phyloP scores from a whole-genome alignment of 352 stramenopile species.

The Globisporangium viniferum region DNA sequence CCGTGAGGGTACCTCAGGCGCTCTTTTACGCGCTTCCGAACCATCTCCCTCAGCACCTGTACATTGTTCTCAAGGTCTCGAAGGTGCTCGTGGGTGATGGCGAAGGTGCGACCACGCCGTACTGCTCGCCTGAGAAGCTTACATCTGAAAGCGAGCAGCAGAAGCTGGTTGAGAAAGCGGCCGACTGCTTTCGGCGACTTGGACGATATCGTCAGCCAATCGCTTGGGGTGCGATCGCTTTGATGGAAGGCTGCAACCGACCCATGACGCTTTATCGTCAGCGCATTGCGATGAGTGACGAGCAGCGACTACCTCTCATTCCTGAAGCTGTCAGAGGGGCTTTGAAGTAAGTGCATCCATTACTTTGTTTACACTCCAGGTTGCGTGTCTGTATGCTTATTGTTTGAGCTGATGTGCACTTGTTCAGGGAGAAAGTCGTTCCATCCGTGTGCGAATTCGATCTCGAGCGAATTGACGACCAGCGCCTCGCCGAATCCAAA shows the following conservation, averaged over 20 bases:
- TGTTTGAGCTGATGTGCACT: background rate
- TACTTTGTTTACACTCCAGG: background rate
- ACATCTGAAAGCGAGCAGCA: slow-evolving; percentile 41
- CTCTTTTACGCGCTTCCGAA: slow-evolving; percentile 60
- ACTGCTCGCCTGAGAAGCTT: slow-evolving; percentile 63
- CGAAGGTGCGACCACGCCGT: slow-evolving; percentile 48
- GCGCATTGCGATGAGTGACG: slow-evolving; percentile 50
- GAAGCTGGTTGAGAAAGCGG: slow-evolving; percentile 52
- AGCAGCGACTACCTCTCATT: slow-evolving; percentile 54
- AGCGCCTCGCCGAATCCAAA: slow-evolving; percentile 38
- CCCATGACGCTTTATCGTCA: slow-evolving; percentile 66
- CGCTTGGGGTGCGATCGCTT: slow-evolving; percentile 51
- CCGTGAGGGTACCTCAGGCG: slow-evolving; percentile 18
- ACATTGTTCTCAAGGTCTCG: slow-evolving; percentile 63
- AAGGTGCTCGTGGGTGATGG: slow-evolving; percentile 58
- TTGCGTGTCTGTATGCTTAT: background rate
- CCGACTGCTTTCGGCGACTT: slow-evolving; percentile 40
- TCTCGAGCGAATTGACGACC: slow-evolving; percentile 42
- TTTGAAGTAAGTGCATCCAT: slow-evolving; percentile 34
- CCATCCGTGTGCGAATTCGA: slow-evolving; percentile 59
- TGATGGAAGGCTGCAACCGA: slow-evolving; percentile 41
- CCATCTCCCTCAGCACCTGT: slow-evolving; percentile 44
- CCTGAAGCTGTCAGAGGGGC: slow-evolving; percentile 44
- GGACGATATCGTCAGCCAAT: slow-evolving; percentile 55
- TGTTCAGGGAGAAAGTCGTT: slow-evolving; percentile 46